Evolutionary conservation across 2,329 filamentous ascomycete species (phyloP).

Genomic region (Stagonosporopsis chrysanthemi): DNA sequence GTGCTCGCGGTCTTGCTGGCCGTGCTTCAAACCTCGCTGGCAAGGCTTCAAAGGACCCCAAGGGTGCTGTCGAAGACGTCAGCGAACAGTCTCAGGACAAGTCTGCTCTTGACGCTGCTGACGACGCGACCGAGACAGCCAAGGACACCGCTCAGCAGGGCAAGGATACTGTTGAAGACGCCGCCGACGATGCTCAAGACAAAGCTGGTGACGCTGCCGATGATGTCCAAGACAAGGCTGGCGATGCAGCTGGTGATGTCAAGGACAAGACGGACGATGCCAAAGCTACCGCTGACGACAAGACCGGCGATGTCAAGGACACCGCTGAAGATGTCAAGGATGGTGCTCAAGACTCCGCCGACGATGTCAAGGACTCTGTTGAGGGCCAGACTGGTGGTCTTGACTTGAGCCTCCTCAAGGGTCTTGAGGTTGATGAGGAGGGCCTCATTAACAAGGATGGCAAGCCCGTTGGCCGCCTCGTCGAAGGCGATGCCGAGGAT

Average conservation of each 20-base stretch:
- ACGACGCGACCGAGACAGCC: conserved; percentile 36
- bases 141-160: conserved; percentile 48
- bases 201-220: conserved; percentile 40
- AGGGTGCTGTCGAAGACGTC: conserved; percentile 49
- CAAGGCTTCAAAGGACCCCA: conserved; percentile 51
- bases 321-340: conserved; percentile 44
- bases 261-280: conserved; percentile 37
- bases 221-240: conserved; percentile 39
- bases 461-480: conserved; percentile 58
- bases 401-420: conserved; percentile 58
- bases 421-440: conserved; percentile 62
- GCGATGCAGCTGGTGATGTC: conserved; percentile 44
- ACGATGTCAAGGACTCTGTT: conserved; percentile 36
- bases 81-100: conserved; percentile 44
- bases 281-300: conserved; percentile 22
- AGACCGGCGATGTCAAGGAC: conserved; percentile 31
- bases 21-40: conserved; percentile 57
- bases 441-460: conserved; percentile 61
- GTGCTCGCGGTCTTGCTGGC: conserved; percentile 56
- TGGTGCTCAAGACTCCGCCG: conserved; percentile 40
- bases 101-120: conserved; percentile 46
- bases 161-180: conserved; percentile 44
- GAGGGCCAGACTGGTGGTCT: conserved; percentile 45
- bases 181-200: conserved; percentile 39
- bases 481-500: conserved; percentile 61